Base-by-base conservation (phyloP, 768 basidiomycete species). In the Tephrocybe sp. region DNA sequence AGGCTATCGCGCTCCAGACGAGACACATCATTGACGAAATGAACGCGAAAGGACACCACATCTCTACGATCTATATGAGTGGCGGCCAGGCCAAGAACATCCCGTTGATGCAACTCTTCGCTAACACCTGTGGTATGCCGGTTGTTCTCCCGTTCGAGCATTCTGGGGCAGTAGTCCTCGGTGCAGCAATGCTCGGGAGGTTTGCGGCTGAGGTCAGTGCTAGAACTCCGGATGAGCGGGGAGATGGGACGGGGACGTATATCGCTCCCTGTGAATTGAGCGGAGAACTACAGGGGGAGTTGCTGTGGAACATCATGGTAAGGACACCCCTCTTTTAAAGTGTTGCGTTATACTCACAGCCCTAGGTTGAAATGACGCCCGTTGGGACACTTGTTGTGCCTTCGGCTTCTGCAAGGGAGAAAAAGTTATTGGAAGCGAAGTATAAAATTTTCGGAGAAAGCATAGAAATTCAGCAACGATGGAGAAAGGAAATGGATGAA, bases 261-360 rank as follows among this genome's bases (percentile, higher is more conserved):
- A 48, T 52, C 10, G 46, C 50, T 10, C 50, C 54, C 11, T 56
- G 50, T 42, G 34, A 44, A n/a, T 62, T 72, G 46, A 72, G 44
- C 58, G 72, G 59, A 53, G 68, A 72, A 39, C 74, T 76, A 47
- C 78, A 84, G 54, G 82, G 82, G 19, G 78, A 85, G 54, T 69
- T 75, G 54, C 72, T 98, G 57, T 99, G 97, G 96, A 75, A 83
- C 40, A 89, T 95, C 60, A 98, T 98, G 96, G 93, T 85, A 51
- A 30, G 78, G 58, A 22, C 2, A 14, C 39, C 44, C 34, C 14
- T 16, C 51, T 26, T 19, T 8, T 44, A 22, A 19, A 14, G 45
- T 11, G 31, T 7, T 47, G 23, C 8, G 4, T 89, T 87, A 80
- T 87, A 17, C 30, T n/a, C 11, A 45, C 17, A 3, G 11, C 53